Conservation (phyloP, 305 asterid genomes). For the Coffea humblotiana region DNA sequence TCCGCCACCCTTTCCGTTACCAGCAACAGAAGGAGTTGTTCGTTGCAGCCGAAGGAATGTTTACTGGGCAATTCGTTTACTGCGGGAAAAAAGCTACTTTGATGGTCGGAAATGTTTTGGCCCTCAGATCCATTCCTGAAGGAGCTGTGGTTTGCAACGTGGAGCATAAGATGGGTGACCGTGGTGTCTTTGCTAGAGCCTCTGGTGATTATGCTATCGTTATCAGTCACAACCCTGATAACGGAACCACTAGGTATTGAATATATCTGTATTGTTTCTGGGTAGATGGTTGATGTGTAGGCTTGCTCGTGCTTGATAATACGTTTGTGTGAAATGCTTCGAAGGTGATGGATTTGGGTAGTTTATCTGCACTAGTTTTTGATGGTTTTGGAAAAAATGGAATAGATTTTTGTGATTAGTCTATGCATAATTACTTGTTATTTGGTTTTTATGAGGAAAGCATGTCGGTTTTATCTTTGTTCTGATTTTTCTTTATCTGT, state of each 20-base stretch:
- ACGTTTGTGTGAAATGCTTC: not conserved
- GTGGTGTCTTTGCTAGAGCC: slow-evolving; percentile 83
- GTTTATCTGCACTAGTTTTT: not conserved
- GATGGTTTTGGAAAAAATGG: not conserved
- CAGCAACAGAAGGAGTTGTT: slow-evolving; percentile 97
- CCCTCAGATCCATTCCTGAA: slow-evolving; percentile 81
- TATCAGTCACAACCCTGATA: slow-evolving; percentile 90
- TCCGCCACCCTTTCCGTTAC: slow-evolving; percentile 88
- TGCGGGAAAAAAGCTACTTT: slow-evolving; percentile 88
- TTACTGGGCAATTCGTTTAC: slow-evolving; percentile 79
- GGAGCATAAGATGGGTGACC: slow-evolving; percentile 92
- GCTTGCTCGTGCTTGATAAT: no score
- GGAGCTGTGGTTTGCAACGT: slow-evolving; percentile 94
- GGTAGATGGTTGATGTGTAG: no score
- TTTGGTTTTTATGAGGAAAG: not conserved
- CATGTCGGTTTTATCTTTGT: not conserved
- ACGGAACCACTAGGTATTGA: slow-evolving; percentile 74
- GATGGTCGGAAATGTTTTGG: slow-evolving; percentile 80
- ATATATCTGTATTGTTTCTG: not conserved
- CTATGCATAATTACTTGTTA: not conserved
- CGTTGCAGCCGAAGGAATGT: slow-evolving; percentile 90
- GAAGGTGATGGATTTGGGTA: no score
- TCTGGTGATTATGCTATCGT: slow-evolving; percentile 93
- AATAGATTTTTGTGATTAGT: not conserved
- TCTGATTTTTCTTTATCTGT: not conserved